Evolutionary conservation across 2,329 filamentous ascomycete genomes (phyloP), one percentile per base, ranked within the genome.

Genomic region (Ophiocordyceps camponoti-rufipedis): DNA sequence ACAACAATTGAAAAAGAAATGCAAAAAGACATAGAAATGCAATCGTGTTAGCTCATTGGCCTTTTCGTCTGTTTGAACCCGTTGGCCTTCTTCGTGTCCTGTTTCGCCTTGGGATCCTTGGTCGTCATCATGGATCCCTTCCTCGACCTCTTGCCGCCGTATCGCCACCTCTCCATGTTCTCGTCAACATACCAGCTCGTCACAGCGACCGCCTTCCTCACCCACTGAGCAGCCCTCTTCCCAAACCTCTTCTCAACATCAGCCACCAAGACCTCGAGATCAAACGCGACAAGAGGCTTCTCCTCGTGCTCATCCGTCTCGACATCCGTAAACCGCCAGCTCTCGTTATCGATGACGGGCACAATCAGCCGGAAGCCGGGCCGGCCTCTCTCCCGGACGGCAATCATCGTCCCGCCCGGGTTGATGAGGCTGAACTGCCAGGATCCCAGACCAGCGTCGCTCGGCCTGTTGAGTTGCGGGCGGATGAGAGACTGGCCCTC

Each of bases 401-500:
- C 47, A 9, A 57, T 19, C 33, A 51, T 53, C 5, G 50, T 48
- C 18, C 54, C 48, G 2, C 55, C 53, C 2, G 54, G 49, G 43
- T 55, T 56, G 46, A 54, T 52, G 11, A 54, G 45, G 14, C 48
- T 51, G 35, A 51, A 53, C 11, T 56, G 51, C 53, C 54, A 56
- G 39, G 51, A 48, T 7, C 46, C 47, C 6, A 53, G 47, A 2
- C 54, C 51, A 1, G 49, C 47, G n/a, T 42, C 8, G 4, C 47
- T 45, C 8, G 50, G 51, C 5, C 28, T 19, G 1, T 45, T 50
- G 44, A 51, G 53, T 28, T 55, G 53, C 0, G 57, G 56, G 14
- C 59, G 58, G 35, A 62, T 54, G 1, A 62, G 52, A 0, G 59
- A 62, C 45, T 61, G 57, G 5, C 59, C 59, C 41, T 62, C 59